Conservation (phyloP, 2,329 filamentous ascomycete species). For the Aspergillus intermedius region DNA sequence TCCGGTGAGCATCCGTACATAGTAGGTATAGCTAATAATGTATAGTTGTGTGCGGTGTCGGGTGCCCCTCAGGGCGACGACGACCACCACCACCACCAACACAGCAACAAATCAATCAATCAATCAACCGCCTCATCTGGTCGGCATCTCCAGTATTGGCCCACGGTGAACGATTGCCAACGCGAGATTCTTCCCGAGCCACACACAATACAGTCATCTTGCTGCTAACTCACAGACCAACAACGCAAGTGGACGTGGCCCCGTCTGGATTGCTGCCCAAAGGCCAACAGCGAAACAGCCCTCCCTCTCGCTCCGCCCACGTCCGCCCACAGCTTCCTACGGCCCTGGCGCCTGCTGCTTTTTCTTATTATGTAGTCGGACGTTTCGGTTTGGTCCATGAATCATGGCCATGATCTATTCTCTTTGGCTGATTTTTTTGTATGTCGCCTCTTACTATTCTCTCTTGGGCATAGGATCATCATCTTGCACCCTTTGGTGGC, state of each 20-base stretch:
- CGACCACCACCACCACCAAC: too few species aligned
- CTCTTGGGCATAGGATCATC: conserved; percentile 14
- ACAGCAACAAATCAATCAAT: background rate
- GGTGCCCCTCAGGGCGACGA: too few species aligned
- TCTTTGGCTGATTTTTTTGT: background rate
- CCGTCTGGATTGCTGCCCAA: background rate
- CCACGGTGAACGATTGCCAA: background rate
- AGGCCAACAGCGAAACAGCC: background rate
- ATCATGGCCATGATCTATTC: background rate
- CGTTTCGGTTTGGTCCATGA: background rate
- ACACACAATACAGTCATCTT: background rate
- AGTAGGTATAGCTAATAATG: too few species aligned
- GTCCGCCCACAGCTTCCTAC: background rate
- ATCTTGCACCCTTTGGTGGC: background rate
- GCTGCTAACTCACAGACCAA: background rate
- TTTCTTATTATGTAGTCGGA: background rate
- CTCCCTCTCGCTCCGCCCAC: background rate
- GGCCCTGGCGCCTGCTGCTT: background rate
- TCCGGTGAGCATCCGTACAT: too few species aligned
- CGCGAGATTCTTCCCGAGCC: background rate
- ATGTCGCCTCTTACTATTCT: conserved; percentile 4
- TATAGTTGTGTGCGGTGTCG: too few species aligned
- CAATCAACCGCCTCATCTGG: background rate
- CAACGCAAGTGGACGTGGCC: background rate
- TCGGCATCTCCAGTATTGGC: background rate